Evolutionary conservation across 2,329 filamentous ascomycete species (phyloP).

Genomic region (Monosporascus sp.): DNA sequence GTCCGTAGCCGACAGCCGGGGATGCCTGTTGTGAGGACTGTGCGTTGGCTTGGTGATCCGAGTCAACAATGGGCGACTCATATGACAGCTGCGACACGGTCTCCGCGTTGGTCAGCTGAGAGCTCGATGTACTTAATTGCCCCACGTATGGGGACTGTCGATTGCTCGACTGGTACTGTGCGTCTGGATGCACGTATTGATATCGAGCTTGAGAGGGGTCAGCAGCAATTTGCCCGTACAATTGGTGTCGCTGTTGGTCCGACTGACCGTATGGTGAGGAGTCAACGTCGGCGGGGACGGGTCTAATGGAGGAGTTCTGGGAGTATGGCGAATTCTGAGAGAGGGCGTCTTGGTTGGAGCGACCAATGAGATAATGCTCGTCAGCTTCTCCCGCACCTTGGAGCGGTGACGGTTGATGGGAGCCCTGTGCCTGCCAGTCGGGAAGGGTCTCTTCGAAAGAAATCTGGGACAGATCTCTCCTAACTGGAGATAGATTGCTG

Average conservation of each 20-base stretch:
- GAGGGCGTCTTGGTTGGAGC: slow-evolving; percentile 35
- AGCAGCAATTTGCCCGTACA: slow-evolving; percentile 33
- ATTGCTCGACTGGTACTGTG: slow-evolving; percentile 23
- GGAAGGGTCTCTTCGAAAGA: slow-evolving; percentile 15
- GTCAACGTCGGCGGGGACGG: slow-evolving; percentile 41
- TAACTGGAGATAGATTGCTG: slow-evolving; percentile 42
- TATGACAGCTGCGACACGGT: slow-evolving; percentile 58
- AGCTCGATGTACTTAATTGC: slow-evolving; percentile 24
- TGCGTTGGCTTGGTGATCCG: slow-evolving; percentile 38
- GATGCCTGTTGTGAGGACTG: slow-evolving; percentile 38
- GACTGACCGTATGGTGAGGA: slow-evolving; percentile 39
- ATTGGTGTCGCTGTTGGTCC: slow-evolving; percentile 26
- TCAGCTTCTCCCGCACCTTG: slow-evolving; percentile 39
- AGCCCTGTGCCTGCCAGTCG: slow-evolving; percentile 22
- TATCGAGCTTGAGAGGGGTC: slow-evolving; percentile 34
- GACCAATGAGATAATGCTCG: slow-evolving; percentile 30
- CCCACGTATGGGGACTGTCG: slow-evolving; percentile 20
- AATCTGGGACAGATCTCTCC: slow-evolving; percentile 33
- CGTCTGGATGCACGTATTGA: slow-evolving; percentile 29
- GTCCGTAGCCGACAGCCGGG: slow-evolving; percentile 32
- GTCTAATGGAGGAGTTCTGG: slow-evolving; percentile 42
- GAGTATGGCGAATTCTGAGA: slow-evolving; percentile 35
- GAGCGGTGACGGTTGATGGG: slow-evolving; percentile 38
- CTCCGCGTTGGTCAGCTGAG: slow-evolving; percentile 48
- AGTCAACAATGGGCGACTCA: slow-evolving; percentile 52